A percentile compares a stretch with the other conserved stretches of the same genome.
Conservation (phyloP, 192 early-diverging fungal species). For the Backusella tuberculispora region DNA sequence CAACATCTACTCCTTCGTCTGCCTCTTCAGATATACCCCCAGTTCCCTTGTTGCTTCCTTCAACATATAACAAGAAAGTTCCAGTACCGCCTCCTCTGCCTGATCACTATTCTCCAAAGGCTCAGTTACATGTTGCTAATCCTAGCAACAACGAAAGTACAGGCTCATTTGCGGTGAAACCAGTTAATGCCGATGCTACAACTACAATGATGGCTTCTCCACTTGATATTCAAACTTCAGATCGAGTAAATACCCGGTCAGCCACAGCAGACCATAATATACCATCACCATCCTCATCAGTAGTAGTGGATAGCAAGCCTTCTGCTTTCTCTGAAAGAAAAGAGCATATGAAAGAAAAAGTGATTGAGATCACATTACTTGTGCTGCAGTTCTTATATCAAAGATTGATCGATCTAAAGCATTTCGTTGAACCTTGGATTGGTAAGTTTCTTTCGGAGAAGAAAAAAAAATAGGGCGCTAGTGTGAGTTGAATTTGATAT, state of each 20-base stretch:
- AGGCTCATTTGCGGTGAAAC: background rate
- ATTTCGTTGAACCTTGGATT: background rate
- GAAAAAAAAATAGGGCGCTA: background rate
- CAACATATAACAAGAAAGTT: background rate
- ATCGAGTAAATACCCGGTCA: background rate
- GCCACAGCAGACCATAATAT: background rate
- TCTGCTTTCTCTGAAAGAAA: background rate
- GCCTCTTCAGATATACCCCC: background rate
- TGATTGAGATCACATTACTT: background rate
- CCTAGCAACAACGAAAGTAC: background rate
- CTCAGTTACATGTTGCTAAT: constrained; percentile 8
- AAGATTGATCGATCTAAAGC: constrained; percentile 7
- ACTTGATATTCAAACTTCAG: background rate
- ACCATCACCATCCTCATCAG: background rate
- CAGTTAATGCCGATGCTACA: background rate
- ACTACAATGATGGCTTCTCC: background rate
- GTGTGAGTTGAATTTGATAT: background rate
- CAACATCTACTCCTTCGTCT: constrained; percentile 13
- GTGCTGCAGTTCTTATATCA: background rate
- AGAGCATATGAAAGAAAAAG: constrained; percentile 1
- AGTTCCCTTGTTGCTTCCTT: constrained; percentile 14
- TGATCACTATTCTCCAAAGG: constrained; percentile 5
- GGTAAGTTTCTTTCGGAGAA: constrained; percentile 13
- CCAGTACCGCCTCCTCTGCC: background rate
- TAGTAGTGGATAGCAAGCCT: background rate